phyloP scores from a whole-genome alignment of 129 eudicot species.

The Logfia minima region DNA sequence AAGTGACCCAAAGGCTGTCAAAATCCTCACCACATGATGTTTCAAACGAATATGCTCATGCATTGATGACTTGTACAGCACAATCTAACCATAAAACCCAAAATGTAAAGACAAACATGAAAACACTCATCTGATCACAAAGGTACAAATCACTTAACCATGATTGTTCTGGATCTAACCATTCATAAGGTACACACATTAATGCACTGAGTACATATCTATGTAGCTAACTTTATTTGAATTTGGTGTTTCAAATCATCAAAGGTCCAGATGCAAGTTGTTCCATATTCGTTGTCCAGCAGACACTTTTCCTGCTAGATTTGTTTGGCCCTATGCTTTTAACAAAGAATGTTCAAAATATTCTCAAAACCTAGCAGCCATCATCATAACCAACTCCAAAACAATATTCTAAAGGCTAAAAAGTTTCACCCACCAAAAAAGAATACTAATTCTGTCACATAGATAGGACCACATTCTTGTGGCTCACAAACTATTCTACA shows the following conservation, averaged over 20 bases:
- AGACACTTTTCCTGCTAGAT: slow-evolving; percentile 13
- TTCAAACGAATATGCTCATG: slow-evolving; percentile 18
- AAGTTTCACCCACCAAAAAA: slow-evolving; percentile 26
- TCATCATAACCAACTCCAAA: slow-evolving; percentile 21
- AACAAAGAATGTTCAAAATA: slow-evolving; percentile 32
- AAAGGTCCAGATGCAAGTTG: slow-evolving; percentile 30
- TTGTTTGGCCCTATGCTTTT: slow-evolving; percentile 28
- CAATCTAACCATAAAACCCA: slow-evolving; percentile 3
- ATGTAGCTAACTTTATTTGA: background rate
- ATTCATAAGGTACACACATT: slow-evolving; percentile 15
- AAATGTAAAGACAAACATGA: background rate
- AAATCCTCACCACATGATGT: slow-evolving; percentile 25
- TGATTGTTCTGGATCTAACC: background rate
- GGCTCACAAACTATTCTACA: slow-evolving; percentile 14
- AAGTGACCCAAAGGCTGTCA: slow-evolving; percentile 16
- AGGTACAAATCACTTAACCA: background rate
- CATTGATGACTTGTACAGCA: slow-evolving; percentile 23
- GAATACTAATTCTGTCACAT: slow-evolving; percentile 29
- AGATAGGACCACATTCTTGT: slow-evolving; percentile 34
- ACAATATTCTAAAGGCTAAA: slow-evolving; percentile 25
- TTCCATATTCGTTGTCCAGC: slow-evolving; percentile 13
- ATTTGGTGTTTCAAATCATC: slow-evolving; percentile 20
- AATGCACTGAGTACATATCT: slow-evolving; percentile 18
- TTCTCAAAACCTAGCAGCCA: slow-evolving; percentile 18
- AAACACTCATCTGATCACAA: background rate